These are phyloP conservation scores for Pezicula rhizophila DNA, from an alignment of 2,329 filamentous ascomycete species.

Conservation along the genomic window DNA sequence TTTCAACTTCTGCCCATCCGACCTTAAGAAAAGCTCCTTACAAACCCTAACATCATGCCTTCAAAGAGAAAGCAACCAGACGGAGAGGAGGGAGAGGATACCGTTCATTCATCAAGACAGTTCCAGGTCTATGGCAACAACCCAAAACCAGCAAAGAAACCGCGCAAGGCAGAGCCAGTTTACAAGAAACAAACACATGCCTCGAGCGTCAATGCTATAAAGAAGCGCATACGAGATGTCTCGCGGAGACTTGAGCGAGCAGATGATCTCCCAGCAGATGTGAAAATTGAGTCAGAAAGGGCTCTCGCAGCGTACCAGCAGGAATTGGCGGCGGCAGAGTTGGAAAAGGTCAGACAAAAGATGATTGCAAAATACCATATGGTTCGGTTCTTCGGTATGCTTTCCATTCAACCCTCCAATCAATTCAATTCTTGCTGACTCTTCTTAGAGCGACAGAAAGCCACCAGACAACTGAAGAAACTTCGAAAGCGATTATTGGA, in stretches of 20 bases:
- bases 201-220: slow-evolving; percentile 50
- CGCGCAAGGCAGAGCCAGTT: slow-evolving; percentile 21
- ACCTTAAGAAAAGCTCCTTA: not conserved
- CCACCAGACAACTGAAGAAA: slow-evolving; percentile 59
- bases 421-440: slow-evolving; percentile 6
- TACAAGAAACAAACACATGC: slow-evolving; percentile 25
- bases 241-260: slow-evolving; percentile 57
- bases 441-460: slow-evolving; percentile 63
- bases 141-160: slow-evolving; percentile 26
- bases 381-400: slow-evolving; percentile 74
- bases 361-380: slow-evolving; percentile 80
- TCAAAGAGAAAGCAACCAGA: slow-evolving; percentile 21
- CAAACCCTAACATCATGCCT: slow-evolving; percentile 18
- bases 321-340: slow-evolving; percentile 53
- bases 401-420: not conserved
- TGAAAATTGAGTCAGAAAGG: slow-evolving; percentile 63
- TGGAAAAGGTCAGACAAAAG: slow-evolving; percentile 55
- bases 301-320: slow-evolving; percentile 62
- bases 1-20: not conserved
- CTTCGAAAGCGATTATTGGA: slow-evolving; percentile 51
- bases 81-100: slow-evolving; percentile 14
- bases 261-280: slow-evolving; percentile 59
- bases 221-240: slow-evolving; percentile 66
- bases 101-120: slow-evolving; percentile 26
- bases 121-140: slow-evolving; percentile 23